These are phyloP conservation scores for Candida berthetii DNA, from an alignment of 805 yeast genomes.

Conservation along the genomic window DNA sequence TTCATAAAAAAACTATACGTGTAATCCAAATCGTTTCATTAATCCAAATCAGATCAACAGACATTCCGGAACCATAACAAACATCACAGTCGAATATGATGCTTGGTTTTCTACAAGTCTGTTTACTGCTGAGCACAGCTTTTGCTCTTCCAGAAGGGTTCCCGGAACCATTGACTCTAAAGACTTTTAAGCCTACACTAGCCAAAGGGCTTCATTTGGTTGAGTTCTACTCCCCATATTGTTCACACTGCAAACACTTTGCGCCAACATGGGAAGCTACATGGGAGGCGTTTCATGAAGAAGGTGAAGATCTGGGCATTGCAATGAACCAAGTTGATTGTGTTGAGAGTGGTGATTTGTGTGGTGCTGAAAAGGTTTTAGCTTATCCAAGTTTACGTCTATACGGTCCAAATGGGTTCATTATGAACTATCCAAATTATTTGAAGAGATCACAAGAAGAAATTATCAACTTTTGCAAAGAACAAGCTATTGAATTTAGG, in stretches of 20 bases:
- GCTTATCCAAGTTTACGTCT: constrained; percentile 70
- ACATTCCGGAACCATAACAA: too few relatives aligned
- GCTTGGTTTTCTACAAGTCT: neutral
- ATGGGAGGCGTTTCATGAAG: constrained; percentile 40
- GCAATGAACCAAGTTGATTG: constrained; percentile 80
- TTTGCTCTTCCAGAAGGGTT: constrained; percentile 9
- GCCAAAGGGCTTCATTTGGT: constrained; percentile 60
- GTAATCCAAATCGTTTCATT: too few relatives aligned
- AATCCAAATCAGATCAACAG: too few relatives aligned
- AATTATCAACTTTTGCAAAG: constrained; percentile 46
- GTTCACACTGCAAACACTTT: constrained; percentile 71
- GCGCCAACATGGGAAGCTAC: constrained; percentile 83
- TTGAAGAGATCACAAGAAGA: constrained; percentile 40
- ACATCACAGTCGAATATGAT: too few relatives aligned
- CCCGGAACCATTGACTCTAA: constrained; percentile 47
- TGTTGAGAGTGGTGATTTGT: constrained; percentile 79
- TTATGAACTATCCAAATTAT: constrained; percentile 41
- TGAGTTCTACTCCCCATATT: constrained; percentile 88
- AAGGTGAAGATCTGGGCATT: constrained; percentile 37
- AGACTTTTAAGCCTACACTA: constrained; percentile 44
- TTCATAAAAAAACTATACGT: too few relatives aligned
- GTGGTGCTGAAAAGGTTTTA: constrained; percentile 55
- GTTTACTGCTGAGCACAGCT: neutral
- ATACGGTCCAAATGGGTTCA: constrained; percentile 51
- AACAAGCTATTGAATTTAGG: constrained; percentile 41